These are phyloP conservation scores for Phytophthora colocasiae DNA, from an alignment of 352 stramenopile species.

Conservation along the genomic window DNA sequence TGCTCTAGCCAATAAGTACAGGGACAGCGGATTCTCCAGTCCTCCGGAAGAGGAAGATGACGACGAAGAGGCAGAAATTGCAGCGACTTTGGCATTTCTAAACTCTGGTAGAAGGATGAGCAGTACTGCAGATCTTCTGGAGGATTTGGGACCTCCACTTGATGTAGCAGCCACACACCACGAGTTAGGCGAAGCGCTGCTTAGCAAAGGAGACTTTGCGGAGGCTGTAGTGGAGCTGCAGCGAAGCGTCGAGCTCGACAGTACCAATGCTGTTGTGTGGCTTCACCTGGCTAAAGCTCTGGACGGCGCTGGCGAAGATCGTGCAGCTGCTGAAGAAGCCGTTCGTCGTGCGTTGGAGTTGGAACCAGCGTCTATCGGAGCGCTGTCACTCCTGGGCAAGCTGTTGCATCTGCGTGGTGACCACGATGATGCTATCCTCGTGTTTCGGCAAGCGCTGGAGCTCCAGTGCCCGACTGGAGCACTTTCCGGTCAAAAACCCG, in stretches of 20 bases:
- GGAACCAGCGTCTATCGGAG: slow-evolving; percentile 55
- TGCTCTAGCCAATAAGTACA: slow-evolving; percentile 40
- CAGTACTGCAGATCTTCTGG: slow-evolving; percentile 26
- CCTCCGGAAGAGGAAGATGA: slow-evolving; percentile 29
- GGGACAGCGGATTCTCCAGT: slow-evolving; percentile 40
- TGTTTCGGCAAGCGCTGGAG: slow-evolving; percentile 66
- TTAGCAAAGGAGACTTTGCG: slow-evolving; percentile 54
- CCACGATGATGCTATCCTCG: slow-evolving; percentile 73
- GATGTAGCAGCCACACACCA: slow-evolving; percentile 59
- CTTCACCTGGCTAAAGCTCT: slow-evolving; percentile 70
- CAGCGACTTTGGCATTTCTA: slow-evolving; percentile 34
- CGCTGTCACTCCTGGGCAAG: slow-evolving; percentile 67
- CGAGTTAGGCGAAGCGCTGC: slow-evolving; percentile 55
- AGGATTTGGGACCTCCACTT: slow-evolving; percentile 42
- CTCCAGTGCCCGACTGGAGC: slow-evolving; percentile 51
- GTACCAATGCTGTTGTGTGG: slow-evolving; percentile 48
- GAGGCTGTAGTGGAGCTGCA: slow-evolving; percentile 50
- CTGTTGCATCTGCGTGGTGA: slow-evolving; percentile 68
- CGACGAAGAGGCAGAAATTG: slow-evolving; percentile 37
- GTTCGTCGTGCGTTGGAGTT: slow-evolving; percentile 56
- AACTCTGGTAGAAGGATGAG: slow-evolving; percentile 32
- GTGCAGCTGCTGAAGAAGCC: slow-evolving; percentile 51
- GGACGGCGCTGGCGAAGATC: slow-evolving; percentile 51
- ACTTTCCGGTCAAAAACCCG: slow-evolving; percentile 5
- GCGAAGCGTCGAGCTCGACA: slow-evolving; percentile 48